Conservation (phyloP, 495 filamentous ascomycete genomes). For the Trichocladium uniseriatum region DNA sequence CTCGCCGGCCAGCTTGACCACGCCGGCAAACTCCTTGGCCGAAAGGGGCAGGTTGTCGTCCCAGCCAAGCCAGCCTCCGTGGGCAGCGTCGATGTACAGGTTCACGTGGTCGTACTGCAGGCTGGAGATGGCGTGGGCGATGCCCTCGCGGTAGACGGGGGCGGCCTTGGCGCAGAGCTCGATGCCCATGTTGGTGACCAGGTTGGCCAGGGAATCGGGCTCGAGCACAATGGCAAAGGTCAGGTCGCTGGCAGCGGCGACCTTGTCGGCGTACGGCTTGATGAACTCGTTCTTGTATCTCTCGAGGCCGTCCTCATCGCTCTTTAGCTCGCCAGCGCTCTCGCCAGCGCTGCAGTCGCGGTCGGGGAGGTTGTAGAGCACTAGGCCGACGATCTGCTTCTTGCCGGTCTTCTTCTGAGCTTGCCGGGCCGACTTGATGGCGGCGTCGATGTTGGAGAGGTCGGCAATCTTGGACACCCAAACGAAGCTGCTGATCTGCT, state of each 20-base stretch:
- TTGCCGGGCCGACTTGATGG: slow-evolving; percentile 38
- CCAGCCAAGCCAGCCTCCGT: slow-evolving; percentile 71
- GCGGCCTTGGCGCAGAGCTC: slow-evolving; percentile 47
- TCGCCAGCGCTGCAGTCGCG: slow-evolving; percentile 55
- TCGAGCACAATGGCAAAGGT: slow-evolving; percentile 40
- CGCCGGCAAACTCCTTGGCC: slow-evolving; percentile 42
- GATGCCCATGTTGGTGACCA: slow-evolving; percentile 49
- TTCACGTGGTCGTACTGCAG: slow-evolving; percentile 51
- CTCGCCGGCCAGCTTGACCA: slow-evolving; percentile 48
- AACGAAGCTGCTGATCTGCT: slow-evolving; percentile 42
- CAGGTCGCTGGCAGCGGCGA: slow-evolving; percentile 21
- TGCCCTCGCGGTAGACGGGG: slow-evolving; percentile 39
- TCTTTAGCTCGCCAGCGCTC: slow-evolving; percentile 49
- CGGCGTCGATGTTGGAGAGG: slow-evolving; percentile 37
- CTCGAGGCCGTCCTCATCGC: slow-evolving; percentile 40
- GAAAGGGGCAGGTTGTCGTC: slow-evolving; percentile 54
- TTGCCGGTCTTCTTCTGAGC: slow-evolving; percentile 34
- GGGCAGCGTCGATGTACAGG: slow-evolving; percentile 55
- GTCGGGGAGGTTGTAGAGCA: slow-evolving; percentile 59
- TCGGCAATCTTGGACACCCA: slow-evolving; percentile 36
- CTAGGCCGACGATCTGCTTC: slow-evolving; percentile 40
- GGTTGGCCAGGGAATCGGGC: slow-evolving; percentile 55
- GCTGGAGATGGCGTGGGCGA: slow-evolving; percentile 47
- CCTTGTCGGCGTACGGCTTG: slow-evolving; percentile 34
- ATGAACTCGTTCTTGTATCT: slow-evolving; percentile 54